These are phyloP conservation scores for Hyphopichia burtonii DNA, from an alignment of 1,139 yeast species.

Conservation along the genomic window DNA sequence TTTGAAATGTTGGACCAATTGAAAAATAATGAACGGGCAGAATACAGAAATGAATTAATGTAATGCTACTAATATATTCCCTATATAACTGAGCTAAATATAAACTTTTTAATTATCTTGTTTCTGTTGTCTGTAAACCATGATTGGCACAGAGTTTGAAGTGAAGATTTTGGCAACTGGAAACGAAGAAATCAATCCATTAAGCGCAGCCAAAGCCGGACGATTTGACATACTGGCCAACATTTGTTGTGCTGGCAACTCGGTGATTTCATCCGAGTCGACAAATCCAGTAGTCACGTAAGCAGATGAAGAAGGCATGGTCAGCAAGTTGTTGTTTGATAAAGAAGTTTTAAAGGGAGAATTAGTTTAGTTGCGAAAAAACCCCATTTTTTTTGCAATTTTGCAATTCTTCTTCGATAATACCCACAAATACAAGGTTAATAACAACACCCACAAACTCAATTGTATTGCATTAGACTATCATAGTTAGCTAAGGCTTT, in stretches of 20 bases:
- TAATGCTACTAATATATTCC: neutral
- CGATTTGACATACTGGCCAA: slow-evolving; percentile 46
- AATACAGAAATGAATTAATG: neutral
- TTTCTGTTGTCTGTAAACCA: slow-evolving; percentile 28
- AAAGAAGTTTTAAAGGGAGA: neutral
- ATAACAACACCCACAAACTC: neutral
- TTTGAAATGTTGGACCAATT: slow-evolving; percentile 12
- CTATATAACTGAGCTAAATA: neutral
- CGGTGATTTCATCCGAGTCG: slow-evolving; percentile 12
- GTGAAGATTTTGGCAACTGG: slow-evolving; percentile 58
- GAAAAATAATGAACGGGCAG: slow-evolving; percentile 1
- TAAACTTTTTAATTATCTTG: neutral
- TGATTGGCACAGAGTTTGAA: slow-evolving; percentile 57
- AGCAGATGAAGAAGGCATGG: neutral
- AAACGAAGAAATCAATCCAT: slow-evolving; percentile 58
- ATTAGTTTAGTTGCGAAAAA: neutral
- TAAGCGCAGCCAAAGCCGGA: slow-evolving; percentile 61
- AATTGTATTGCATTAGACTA: neutral
- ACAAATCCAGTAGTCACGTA: slow-evolving; percentile 2
- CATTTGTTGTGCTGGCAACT: slow-evolving; percentile 45
- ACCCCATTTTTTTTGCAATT: no score
- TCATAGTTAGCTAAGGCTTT: slow-evolving; percentile 1
- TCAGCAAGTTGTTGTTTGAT: neutral
- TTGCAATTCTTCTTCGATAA: no score
- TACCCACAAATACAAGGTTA: no score